These are phyloP conservation scores for Boeremia exigua DNA, from an alignment of 2,329 filamentous ascomycete genomes.

Conservation along the genomic window DNA sequence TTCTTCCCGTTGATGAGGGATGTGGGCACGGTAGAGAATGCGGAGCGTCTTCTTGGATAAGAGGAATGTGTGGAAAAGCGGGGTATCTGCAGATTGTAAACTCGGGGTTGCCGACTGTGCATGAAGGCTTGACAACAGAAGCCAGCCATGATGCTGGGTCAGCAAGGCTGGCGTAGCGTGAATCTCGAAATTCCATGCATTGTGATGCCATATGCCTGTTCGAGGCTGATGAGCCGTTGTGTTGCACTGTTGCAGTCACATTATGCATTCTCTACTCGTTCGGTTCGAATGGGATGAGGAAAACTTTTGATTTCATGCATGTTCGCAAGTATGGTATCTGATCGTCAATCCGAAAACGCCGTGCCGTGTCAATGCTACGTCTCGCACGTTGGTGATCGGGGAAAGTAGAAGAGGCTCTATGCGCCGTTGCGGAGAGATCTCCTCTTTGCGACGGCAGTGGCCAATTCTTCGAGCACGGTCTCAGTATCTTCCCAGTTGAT, in stretches of 20 bases:
- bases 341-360: slow-evolving; percentile 32
- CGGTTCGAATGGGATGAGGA: background rate
- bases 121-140: background rate
- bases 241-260: background rate
- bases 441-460: slow-evolving; percentile 78
- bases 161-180: background rate
- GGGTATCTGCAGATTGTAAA: background rate
- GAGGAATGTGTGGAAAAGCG: background rate
- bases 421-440: slow-evolving; percentile 57
- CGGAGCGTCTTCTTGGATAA: background rate
- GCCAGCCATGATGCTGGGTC: background rate
- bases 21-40: background rate
- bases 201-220: too few relatives aligned
- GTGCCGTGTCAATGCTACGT: slow-evolving; percentile 23
- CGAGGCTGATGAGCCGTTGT: background rate
- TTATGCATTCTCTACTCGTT: background rate
- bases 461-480: slow-evolving; percentile 75
- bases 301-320: slow-evolving; percentile 14
- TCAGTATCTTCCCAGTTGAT: slow-evolving; percentile 94
- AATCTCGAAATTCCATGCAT: too few relatives aligned
- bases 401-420: slow-evolving; percentile 23
- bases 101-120: slow-evolving; percentile 1
- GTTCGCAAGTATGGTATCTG: slow-evolving; percentile 10
- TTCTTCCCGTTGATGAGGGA: background rate
- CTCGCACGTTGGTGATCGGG: slow-evolving; percentile 8